A percentile compares a stretch with the other conserved stretches of the same genome.
phyloP scores from a whole-genome alignment of 305 asterid genomes.

The Salvia sclarea region DNA sequence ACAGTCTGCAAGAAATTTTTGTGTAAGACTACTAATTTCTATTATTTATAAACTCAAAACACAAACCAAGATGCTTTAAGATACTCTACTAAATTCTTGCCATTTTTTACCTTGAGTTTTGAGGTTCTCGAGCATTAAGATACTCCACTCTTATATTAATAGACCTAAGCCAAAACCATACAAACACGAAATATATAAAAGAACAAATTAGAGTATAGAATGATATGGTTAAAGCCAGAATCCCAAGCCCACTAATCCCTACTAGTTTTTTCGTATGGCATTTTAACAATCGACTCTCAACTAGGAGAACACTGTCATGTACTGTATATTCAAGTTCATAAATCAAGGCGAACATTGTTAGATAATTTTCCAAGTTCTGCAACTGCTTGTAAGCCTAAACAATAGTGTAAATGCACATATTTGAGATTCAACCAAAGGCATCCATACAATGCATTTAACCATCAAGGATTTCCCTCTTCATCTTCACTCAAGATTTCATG shows the following conservation, averaged over 20 bases:
- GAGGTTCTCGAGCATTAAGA: too few relatives aligned
- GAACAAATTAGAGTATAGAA: too few relatives aligned
- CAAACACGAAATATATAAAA: too few relatives aligned
- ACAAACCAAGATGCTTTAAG: too few relatives aligned
- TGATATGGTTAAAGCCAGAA: background rate
- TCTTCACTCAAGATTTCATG: constrained; percentile 44
- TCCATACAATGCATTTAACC: constrained; percentile 3
- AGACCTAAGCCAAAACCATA: too few relatives aligned
- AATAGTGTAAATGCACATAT: background rate
- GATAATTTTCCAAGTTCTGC: too few relatives aligned
- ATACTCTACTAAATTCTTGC: too few relatives aligned
- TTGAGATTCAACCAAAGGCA: background rate
- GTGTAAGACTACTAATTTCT: too few relatives aligned
- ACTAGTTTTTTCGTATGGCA: background rate
- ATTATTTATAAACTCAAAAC: too few relatives aligned
- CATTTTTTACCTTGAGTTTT: too few relatives aligned
- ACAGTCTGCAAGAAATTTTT: too few relatives aligned
- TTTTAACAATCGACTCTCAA: background rate
- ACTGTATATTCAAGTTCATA: constrained; percentile 2
- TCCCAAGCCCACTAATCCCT: background rate
- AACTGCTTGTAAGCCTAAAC: background rate
- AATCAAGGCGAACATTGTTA: background rate
- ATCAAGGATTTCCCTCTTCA: constrained; percentile 36
- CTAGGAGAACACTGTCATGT: background rate
- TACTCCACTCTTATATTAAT: too few relatives aligned